These are phyloP conservation scores for Polyrhizophydium stewartii DNA, from an alignment of 371 early-diverging fungal genomes.

Conservation along the genomic window DNA sequence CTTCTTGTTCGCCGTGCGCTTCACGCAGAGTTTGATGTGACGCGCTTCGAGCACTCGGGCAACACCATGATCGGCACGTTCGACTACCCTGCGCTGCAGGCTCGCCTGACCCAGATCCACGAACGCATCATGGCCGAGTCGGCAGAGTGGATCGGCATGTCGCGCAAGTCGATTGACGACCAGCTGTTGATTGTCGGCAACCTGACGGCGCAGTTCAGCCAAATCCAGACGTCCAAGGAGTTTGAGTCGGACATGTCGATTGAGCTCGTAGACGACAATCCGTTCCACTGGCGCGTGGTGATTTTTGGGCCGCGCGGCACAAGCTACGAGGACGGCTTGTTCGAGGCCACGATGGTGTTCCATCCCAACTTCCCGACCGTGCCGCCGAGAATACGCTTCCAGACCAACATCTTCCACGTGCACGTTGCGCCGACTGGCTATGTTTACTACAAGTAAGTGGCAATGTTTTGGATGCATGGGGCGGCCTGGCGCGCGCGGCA, in stretches of 20 bases:
- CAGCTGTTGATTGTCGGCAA: constrained; percentile 43
- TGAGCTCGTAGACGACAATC: constrained; percentile 49
- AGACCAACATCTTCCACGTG: constrained; percentile 51
- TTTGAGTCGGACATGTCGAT: constrained; percentile 38
- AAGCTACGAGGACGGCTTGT: constrained; percentile 53
- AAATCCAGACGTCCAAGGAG: constrained; percentile 41
- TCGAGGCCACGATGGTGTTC: constrained; percentile 46
- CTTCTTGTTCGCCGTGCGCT: too few species aligned
- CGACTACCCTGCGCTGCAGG: constrained; percentile 32
- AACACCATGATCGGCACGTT: constrained; percentile 45
- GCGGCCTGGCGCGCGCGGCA: not conserved
- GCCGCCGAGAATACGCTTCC: constrained; percentile 45
- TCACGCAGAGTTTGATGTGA: constrained; percentile 21
- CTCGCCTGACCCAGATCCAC: constrained; percentile 37
- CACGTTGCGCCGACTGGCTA: constrained; percentile 51
- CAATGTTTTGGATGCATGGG: not conserved
- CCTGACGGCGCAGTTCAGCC: constrained; percentile 43
- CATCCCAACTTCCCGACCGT: constrained; percentile 49
- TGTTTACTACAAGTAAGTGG: constrained; percentile 39
- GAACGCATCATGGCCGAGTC: constrained; percentile 36
- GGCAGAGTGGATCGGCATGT: constrained; percentile 31
- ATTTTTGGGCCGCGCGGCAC: constrained; percentile 44
- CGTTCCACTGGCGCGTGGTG: constrained; percentile 50
- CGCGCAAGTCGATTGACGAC: constrained; percentile 32
- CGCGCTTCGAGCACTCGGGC: constrained; percentile 40